Evolutionary conservation across 768 basidiomycete species (phyloP).

Genomic region (Termitomyces sp.): DNA sequence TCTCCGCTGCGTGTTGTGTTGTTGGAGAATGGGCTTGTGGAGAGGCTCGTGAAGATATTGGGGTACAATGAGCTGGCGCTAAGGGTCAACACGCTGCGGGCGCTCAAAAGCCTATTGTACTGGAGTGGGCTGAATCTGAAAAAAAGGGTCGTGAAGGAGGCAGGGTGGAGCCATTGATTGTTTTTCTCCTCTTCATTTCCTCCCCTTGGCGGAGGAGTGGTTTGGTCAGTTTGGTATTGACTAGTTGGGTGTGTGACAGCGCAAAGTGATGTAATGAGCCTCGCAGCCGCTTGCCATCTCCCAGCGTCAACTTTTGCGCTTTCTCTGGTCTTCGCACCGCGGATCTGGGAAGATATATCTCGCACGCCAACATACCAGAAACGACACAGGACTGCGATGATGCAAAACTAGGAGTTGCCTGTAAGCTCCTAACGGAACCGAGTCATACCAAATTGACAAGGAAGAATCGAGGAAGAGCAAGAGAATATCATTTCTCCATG

Average conservation of each 20-base stretch:
- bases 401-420: too few relatives aligned
- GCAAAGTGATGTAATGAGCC: too few relatives aligned
- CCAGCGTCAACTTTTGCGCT: too few relatives aligned
- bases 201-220: neutral
- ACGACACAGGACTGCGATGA: too few relatives aligned
- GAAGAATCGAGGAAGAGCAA: too few relatives aligned
- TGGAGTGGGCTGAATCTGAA: constrained; percentile 60
- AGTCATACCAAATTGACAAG: too few relatives aligned
- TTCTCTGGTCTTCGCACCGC: too few relatives aligned
- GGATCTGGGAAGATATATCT: too few relatives aligned
- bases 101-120: constrained; percentile 73
- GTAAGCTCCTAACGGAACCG: too few relatives aligned
- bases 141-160: constrained; percentile 54
- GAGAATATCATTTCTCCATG: too few relatives aligned
- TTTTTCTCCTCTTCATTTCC: neutral
- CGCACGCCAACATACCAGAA: too few relatives aligned
- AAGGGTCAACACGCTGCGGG: constrained; percentile 72
- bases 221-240: neutral
- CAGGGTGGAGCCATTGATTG: constrained; percentile 71
- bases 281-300: too few relatives aligned
- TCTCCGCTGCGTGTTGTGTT: constrained; percentile 64
- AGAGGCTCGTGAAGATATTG: constrained; percentile 33
- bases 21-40: constrained; percentile 63
- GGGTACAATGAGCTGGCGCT: constrained; percentile 1
- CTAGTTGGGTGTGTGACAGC: neutral